Conservation (phyloP, 2,329 filamentous ascomycete species). For the Westerdykella ornata region DNA sequence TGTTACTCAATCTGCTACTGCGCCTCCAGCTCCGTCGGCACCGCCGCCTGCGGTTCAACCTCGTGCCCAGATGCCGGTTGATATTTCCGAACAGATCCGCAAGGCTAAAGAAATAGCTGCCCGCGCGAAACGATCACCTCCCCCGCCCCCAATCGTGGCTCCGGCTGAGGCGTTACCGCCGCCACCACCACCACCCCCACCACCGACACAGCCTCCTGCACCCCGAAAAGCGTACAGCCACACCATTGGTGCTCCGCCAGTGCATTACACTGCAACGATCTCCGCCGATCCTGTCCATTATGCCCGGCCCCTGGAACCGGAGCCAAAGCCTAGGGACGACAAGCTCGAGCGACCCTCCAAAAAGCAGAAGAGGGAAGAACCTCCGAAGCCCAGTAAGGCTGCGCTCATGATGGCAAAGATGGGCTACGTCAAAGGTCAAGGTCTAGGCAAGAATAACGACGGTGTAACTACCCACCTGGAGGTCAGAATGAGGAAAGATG, state of each 20-base stretch:
- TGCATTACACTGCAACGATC: conserved; percentile 51
- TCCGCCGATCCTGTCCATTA: conserved; percentile 75
- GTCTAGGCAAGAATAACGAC: conserved; percentile 71
- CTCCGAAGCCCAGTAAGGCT: conserved; percentile 59
- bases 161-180: conserved; percentile 53
- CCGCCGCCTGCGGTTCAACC: conserved; percentile 8
- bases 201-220: conserved; percentile 12
- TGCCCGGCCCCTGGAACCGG: conserved; percentile 47
- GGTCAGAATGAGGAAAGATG: conserved; percentile 40
- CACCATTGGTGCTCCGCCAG: conserved; percentile 8
- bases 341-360: conserved; percentile 40
- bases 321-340: conserved; percentile 39
- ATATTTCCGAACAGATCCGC: neutral
- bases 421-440: conserved; percentile 83
- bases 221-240: neutral
- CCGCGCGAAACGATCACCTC: conserved; percentile 15
- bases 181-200: conserved; percentile 46
- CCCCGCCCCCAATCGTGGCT: conserved; percentile 42
- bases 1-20: neutral
- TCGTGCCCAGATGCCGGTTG: neutral
- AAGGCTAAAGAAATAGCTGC: conserved; percentile 6
- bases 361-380: conserved; percentile 29
- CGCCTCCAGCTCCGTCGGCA: conserved; percentile 7
- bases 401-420: conserved; percentile 87
- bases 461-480: conserved; percentile 84